These are phyloP conservation scores for Pseudocercospora musae DNA, from an alignment of 2,329 filamentous ascomycete species.

Conservation along the genomic window DNA sequence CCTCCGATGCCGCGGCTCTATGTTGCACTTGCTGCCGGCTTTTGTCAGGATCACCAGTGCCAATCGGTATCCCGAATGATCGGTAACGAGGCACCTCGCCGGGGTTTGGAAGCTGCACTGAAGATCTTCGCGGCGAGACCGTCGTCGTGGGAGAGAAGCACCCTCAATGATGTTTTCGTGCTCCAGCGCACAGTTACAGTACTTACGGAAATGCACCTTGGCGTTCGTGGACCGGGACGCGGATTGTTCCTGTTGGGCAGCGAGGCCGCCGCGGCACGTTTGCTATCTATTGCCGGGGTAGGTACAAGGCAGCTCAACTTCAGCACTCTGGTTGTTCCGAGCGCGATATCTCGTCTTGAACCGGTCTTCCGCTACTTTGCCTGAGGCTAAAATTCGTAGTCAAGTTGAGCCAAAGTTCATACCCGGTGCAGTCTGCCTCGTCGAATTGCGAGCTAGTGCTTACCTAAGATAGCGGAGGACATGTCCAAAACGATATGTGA, in stretches of 20 bases:
- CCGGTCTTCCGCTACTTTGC: too few species aligned
- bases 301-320: conserved; percentile 3
- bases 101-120: conserved; percentile 8
- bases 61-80: conserved; percentile 7
- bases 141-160: not conserved
- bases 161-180: not conserved
- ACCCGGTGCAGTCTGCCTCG: too few species aligned
- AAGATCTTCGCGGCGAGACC: conserved; percentile 9
- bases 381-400: too few species aligned
- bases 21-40: conserved; percentile 2
- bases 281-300: not conserved
- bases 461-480: too few species aligned
- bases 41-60: not conserved
- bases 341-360: too few species aligned
- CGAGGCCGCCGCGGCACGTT: not conserved
- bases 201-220: not conserved
- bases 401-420: too few species aligned
- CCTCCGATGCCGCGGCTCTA: not conserved
- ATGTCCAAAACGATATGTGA: not conserved
- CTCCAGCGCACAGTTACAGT: not conserved
- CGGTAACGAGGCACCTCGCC: conserved; percentile 10
- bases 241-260: not conserved
- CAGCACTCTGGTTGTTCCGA: not conserved
- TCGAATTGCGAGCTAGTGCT: too few species aligned
- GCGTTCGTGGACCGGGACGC: not conserved